These are phyloP conservation scores for Penicillium angulare DNA, from an alignment of 495 filamentous ascomycete genomes.

Conservation along the genomic window DNA sequence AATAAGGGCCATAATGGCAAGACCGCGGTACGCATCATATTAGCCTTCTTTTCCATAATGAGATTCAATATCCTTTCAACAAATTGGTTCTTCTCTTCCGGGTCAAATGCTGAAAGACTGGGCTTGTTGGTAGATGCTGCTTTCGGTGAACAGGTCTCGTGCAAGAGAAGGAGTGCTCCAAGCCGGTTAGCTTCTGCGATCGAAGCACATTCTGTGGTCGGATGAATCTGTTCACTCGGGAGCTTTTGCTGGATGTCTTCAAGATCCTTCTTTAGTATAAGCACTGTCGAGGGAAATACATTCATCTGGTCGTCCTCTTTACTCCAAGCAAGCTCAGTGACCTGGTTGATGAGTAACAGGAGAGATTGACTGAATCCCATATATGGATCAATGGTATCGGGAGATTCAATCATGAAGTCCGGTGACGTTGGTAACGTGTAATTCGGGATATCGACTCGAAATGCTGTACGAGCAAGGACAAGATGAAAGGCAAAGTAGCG, in stretches of 20 bases:
- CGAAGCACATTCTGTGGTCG: constrained; percentile 13
- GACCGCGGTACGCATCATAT: constrained; percentile 23
- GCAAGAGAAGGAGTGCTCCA: constrained; percentile 22
- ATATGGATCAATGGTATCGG: constrained; percentile 23
- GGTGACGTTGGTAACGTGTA: neutral
- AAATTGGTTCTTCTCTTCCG: constrained; percentile 7
- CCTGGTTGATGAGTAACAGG: constrained; percentile 20
- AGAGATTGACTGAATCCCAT: constrained; percentile 27
- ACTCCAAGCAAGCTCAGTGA: constrained; percentile 20
- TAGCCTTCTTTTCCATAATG: constrained; percentile 13
- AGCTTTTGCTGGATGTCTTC: constrained; percentile 15
- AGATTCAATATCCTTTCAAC: constrained; percentile 12
- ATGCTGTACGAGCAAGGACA: constrained; percentile 23
- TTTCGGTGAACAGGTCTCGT: constrained; percentile 18
- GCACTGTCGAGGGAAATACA: too few relatives aligned
- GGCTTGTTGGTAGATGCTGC: neutral
- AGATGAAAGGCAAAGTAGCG: constrained; percentile 27
- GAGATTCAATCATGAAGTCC: constrained; percentile 1
- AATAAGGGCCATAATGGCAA: constrained; percentile 27
- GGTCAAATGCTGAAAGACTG: neutral
- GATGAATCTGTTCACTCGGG: constrained; percentile 10
- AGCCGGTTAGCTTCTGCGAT: constrained; percentile 28
- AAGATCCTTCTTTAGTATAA: constrained; percentile 6
- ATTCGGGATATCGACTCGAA: too few relatives aligned
- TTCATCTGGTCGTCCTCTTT: too few relatives aligned